Evolutionary conservation across 768 basidiomycete species (phyloP).

Genomic region (Boletus barrowsii): DNA sequence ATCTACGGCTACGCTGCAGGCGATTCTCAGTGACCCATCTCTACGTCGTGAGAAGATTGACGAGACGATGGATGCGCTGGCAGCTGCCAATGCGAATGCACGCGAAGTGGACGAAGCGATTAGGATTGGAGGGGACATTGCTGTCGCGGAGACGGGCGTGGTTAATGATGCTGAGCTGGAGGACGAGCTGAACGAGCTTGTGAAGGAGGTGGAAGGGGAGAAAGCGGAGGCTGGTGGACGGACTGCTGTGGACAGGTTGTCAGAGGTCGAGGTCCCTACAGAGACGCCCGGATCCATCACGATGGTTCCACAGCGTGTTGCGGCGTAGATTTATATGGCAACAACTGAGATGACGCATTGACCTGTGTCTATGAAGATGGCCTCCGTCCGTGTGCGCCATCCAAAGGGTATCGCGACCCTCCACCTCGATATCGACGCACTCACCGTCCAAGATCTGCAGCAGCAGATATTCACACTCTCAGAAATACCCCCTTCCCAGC

Average conservation of each 20-base stretch:
- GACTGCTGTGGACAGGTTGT: slow-evolving; percentile 18
- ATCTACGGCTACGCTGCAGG: slow-evolving; percentile 72
- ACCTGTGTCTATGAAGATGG: slow-evolving; percentile 42
- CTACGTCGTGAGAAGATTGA: slow-evolving; percentile 78
- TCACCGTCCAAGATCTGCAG: slow-evolving; percentile 73
- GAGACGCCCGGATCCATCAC: background rate
- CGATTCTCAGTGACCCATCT: slow-evolving; percentile 76
- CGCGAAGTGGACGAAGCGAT: slow-evolving; percentile 81
- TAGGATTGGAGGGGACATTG: slow-evolving; percentile 60
- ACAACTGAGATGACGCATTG: slow-evolving; percentile 11
- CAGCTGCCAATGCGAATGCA: slow-evolving; percentile 79
- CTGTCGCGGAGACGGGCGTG: slow-evolving; percentile 42
- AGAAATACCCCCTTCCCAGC: slow-evolving; percentile 70
- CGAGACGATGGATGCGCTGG: slow-evolving; percentile 83
- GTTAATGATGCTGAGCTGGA: slow-evolving; percentile 61
- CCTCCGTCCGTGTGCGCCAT: slow-evolving; percentile 75
- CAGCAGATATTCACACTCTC: slow-evolving; percentile 64
- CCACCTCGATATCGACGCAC: slow-evolving; percentile 57
- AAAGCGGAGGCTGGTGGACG: slow-evolving; percentile 35
- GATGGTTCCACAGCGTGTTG: slow-evolving; percentile 1
- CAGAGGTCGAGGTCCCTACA: slow-evolving; percentile 18
- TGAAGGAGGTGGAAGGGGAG: slow-evolving; percentile 41
- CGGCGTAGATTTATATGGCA: slow-evolving; percentile 13
- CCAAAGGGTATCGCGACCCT: slow-evolving; percentile 82
- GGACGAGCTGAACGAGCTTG: slow-evolving; percentile 61